Conservation (phyloP, 192 early-diverging fungal genomes). For the Linnemannia exigua region DNA sequence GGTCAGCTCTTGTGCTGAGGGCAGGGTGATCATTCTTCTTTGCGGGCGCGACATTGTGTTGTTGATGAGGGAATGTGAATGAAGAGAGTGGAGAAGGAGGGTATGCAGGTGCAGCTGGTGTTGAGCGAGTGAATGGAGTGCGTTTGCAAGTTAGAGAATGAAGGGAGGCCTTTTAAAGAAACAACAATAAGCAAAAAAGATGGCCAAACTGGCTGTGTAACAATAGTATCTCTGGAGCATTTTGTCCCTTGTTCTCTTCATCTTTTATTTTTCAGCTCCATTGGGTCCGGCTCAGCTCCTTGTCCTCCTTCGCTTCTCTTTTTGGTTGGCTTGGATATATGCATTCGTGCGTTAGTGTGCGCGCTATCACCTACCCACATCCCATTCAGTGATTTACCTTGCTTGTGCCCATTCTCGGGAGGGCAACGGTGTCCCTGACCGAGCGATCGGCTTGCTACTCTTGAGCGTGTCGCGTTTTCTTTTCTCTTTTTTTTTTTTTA, state of each 20-base stretch:
- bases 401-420: background rate
- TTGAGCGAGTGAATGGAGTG: no score
- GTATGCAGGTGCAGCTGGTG: background rate
- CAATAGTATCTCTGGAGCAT: background rate
- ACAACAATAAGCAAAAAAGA: background rate
- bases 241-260: background rate
- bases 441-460: background rate
- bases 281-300: background rate
- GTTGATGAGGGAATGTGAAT: background rate
- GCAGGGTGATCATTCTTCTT: slow-evolving; percentile 42
- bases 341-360: background rate
- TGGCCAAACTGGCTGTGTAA: background rate
- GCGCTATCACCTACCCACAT: background rate
- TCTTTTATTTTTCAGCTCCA: background rate
- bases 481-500: background rate
- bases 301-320: background rate
- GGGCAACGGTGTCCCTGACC: background rate
- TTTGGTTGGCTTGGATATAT: background rate
- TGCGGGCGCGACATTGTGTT: slow-evolving; percentile 43
- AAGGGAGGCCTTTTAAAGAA: background rate
- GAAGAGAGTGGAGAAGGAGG: background rate
- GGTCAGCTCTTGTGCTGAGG: slow-evolving; percentile 21
- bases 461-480: background rate
- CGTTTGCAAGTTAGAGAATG: background rate
- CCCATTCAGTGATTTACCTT: background rate